phyloP scores from a whole-genome alignment of 2,329 filamentous ascomycete species.

The Diaporthe sp. region DNA sequence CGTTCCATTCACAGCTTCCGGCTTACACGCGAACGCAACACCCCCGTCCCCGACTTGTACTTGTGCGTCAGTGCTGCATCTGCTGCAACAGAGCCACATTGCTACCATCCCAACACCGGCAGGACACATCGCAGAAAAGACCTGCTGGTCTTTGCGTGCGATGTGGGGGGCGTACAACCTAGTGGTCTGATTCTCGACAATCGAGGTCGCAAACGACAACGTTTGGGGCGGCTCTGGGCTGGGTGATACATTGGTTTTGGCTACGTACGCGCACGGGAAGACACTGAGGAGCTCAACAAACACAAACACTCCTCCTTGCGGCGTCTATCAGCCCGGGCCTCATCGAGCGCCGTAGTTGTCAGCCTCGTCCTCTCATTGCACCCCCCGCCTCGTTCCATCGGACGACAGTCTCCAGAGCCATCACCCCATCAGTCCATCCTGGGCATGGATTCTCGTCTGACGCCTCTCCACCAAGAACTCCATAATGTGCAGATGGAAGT shows the following conservation, averaged over 20 bases:
- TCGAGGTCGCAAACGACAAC: slow-evolving; percentile 37
- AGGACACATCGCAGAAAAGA: slow-evolving; percentile 47
- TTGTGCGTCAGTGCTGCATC: slow-evolving; percentile 24
- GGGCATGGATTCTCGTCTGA: slow-evolving; percentile 76
- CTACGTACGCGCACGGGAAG: slow-evolving; percentile 23
- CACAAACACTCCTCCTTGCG: slow-evolving; percentile 2
- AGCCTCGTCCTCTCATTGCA: slow-evolving; percentile 37
- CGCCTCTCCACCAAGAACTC: slow-evolving; percentile 73
- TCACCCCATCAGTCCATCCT: not conserved
- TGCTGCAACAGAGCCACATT: not conserved
- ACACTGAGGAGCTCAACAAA: slow-evolving; percentile 10
- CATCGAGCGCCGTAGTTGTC: not conserved
- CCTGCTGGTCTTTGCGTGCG: slow-evolving; percentile 55
- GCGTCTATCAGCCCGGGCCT: not conserved
- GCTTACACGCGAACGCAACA: slow-evolving; percentile 16
- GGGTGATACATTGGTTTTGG: slow-evolving; percentile 25
- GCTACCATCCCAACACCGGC: slow-evolving; percentile 16
- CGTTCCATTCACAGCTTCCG: slow-evolving; percentile 33
- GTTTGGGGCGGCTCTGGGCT: slow-evolving; percentile 24
- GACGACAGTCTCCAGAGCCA: slow-evolving; percentile 31
- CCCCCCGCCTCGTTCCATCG: not conserved
- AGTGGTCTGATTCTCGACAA: slow-evolving; percentile 50
- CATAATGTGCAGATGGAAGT: slow-evolving; percentile 79
- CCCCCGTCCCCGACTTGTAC: slow-evolving; percentile 11
- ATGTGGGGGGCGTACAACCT: slow-evolving; percentile 61